phyloP scores from a whole-genome alignment of 202 grass and related monocot species.

The Panicum hallii region DNA sequence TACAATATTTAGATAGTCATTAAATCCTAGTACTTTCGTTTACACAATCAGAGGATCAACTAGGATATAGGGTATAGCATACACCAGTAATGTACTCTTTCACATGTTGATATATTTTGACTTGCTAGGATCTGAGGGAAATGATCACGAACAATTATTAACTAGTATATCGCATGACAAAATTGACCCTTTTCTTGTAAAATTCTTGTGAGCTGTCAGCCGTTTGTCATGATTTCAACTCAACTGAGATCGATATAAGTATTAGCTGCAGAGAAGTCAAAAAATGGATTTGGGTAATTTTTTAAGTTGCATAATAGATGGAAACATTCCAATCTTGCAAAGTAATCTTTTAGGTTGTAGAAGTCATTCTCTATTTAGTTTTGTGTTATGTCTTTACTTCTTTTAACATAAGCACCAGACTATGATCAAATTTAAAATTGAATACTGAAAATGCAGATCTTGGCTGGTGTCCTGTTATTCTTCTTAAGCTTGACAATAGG shows the following conservation, averaged over 20 bases:
- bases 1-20: not conserved
- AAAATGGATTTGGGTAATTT: not conserved
- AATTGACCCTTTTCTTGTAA: slow-evolving; percentile 22
- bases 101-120: slow-evolving; percentile 13
- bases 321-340: not conserved
- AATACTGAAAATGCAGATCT: slow-evolving; percentile 59
- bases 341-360: slow-evolving; percentile 1
- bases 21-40: not conserved
- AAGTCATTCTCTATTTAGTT: slow-evolving; percentile 23
- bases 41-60: not conserved
- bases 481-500: slow-evolving; percentile 79
- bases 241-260: not conserved
- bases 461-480: slow-evolving; percentile 61
- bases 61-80: not conserved
- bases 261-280: not conserved
- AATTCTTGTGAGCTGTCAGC: not conserved
- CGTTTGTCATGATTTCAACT: slow-evolving; percentile 36
- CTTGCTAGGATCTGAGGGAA: slow-evolving; percentile 1
- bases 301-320: not conserved
- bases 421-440: slow-evolving; percentile 1
- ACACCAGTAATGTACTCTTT: not conserved
- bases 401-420: not conserved
- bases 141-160: not conserved
- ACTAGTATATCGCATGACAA: not conserved
- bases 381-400: not conserved